phyloP scores from a whole-genome alignment of 352 stramenopile genomes.

The Phytopythium mirpurense region DNA sequence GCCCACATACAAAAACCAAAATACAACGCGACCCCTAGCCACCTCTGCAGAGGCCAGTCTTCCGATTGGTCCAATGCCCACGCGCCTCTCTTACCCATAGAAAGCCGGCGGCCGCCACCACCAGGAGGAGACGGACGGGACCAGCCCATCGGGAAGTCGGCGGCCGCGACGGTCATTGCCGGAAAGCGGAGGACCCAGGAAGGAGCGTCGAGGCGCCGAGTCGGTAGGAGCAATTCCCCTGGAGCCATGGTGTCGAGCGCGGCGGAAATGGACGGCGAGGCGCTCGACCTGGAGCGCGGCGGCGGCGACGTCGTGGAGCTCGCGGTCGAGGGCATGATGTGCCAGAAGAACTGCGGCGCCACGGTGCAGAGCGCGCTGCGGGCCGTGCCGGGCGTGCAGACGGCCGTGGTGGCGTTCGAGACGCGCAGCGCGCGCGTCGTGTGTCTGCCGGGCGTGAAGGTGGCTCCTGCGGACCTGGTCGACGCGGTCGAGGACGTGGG shows the following conservation, averaged over 20 bases:
- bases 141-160: too few relatives aligned
- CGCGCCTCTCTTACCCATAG: too few relatives aligned
- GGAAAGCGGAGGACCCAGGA: not conserved
- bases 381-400: conserved; percentile 56
- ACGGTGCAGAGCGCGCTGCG: conserved; percentile 81
- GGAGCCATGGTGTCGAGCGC: conserved; percentile 6
- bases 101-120: too few relatives aligned
- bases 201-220: too few relatives aligned
- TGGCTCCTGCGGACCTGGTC: conserved; percentile 46
- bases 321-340: conserved; percentile 92
- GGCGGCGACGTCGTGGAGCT: conserved; percentile 40
- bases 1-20: not conserved
- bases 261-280: conserved; percentile 1
- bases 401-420: conserved; percentile 61
- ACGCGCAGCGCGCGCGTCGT: conserved; percentile 56
- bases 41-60: too few relatives aligned
- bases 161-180: conserved; percentile 1
- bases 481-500: conserved; percentile 74
- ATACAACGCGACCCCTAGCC: too few relatives aligned
- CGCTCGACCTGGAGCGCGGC: conserved; percentile 8
- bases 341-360: conserved; percentile 94
- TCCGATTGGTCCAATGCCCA: too few relatives aligned
- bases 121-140: too few relatives aligned
- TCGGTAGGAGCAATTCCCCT: too few relatives aligned
- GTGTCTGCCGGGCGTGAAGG: conserved; percentile 28